Evolutionary conservation across 495 filamentous ascomycete species (phyloP), one percentile per base, ranked within the genome.

Genomic region (Parachaetomium inaequale): DNA sequence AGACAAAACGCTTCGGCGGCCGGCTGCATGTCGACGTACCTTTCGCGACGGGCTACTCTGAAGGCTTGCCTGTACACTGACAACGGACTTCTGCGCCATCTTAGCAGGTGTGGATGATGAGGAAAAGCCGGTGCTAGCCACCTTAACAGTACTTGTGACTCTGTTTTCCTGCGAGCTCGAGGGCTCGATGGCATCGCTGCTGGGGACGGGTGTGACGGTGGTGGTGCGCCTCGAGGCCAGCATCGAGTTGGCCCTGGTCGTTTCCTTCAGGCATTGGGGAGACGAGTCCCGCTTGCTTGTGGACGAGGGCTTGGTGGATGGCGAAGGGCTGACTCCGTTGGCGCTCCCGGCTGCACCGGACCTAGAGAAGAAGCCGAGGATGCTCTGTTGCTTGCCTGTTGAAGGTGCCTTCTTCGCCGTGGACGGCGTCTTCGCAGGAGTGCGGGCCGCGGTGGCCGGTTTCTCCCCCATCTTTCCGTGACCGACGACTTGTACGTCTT

Each of bases 291-390:
- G 63, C 21, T 63, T 66, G 58, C 63, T 61, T 1, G 74, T 64
- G 25, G 72, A 42, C 0, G 68, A 59, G 0, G 61, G 60, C 29
- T 62, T 67, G 10, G 67, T 31, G 12, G 58, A 62, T 8, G 56
- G 67, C 5, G 74, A 71, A 3, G 74, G 68, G 29, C 67, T 67
- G 17, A 72, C 63, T 15, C 79, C 60, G 55, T 49, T 76, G 28
- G 66, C 26, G 42, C 25, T 62, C 42, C 51, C 51, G 23, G 79
- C 75, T 10, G 79, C 78, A 0, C 82, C 75, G 12, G 83, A 83
- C 67, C 88, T 93, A 59, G 87, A 81, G 66, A 96, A 96, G 79
- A 96, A 96, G 38, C 90, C 89, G 4, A 92, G 79, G 54, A 96
- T 94, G 65, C 87, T 90, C 75, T 93, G 88, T 68, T 85, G 88